These are phyloP conservation scores for Aspergillus egyptiacus DNA, from an alignment of 495 filamentous ascomycete species.

Conservation along the genomic window DNA sequence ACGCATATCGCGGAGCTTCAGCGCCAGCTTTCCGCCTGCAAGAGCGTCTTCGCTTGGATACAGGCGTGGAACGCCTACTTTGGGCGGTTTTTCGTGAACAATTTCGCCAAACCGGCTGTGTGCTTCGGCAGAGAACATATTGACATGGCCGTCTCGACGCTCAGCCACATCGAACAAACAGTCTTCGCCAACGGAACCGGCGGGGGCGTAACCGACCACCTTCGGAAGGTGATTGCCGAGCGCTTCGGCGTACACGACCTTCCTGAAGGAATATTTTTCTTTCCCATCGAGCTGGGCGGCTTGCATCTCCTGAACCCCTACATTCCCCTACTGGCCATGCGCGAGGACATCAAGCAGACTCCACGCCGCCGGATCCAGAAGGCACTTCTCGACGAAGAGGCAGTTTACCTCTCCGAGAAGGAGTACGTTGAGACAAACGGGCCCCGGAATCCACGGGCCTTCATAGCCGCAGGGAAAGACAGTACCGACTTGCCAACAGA, in stretches of 20 bases:
- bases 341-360: conserved; percentile 44
- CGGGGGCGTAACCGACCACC: conserved; percentile 51
- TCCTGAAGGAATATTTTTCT: conserved; percentile 64
- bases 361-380: conserved; percentile 39
- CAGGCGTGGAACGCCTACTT: conserved; percentile 62
- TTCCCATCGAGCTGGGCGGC: conserved; percentile 54
- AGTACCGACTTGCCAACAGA: conserved; percentile 19
- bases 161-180: conserved; percentile 52
- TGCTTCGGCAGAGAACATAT: conserved; percentile 61
- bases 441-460: background rate
- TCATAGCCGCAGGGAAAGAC: background rate
- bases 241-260: conserved; percentile 51
- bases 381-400: conserved; percentile 40
- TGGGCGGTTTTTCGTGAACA: conserved; percentile 57
- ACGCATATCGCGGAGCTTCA: conserved; percentile 55
- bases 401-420: conserved; percentile 43
- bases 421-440: conserved; percentile 36
- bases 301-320: conserved; percentile 54
- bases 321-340: conserved; percentile 47
- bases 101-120: conserved; percentile 59
- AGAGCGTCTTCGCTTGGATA: conserved; percentile 56
- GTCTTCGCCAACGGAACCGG: conserved; percentile 37
- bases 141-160: conserved; percentile 55
- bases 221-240: conserved; percentile 47
- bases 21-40: conserved; percentile 51